Evolutionary conservation across 768 basidiomycete genomes (phyloP), one percentile per base, ranked within the genome.

Genomic region (Lentinus tigrinus): DNA sequence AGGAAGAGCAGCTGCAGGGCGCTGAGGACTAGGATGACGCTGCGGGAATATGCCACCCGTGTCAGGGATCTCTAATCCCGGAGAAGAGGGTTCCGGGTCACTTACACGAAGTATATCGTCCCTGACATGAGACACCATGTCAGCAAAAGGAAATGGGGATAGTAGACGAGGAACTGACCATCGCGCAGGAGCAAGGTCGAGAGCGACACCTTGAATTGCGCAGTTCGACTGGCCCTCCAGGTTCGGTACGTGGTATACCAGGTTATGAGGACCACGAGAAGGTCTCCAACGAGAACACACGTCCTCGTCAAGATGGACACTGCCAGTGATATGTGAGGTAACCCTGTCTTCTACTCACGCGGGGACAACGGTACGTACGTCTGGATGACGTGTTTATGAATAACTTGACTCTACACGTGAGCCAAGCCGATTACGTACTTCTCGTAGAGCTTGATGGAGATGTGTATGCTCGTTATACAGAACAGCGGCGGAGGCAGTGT

Each of bases 81-180:
- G n/a, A n/a, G n/a, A n/a, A n/a, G n/a, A n/a, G n/a, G n/a, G n/a
- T n/a, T n/a, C n/a, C n/a, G 6, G 24, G 16, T 10, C 4, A 37
- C 55, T 3, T 34, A 56, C 55, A 44, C 2, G 21, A 56, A 56
- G 42, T 56, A 56, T 3, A 50, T 44, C 4, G 55, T 42, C 8
- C 55, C 55, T 56, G n/a, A 19, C 7, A 11, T 11, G 9, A 2
- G 28, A 13, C 23, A 26, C 11, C 21, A 8, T 3, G 40, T 42
- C 40, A 42, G 24, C 27, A 19, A 2, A 13, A 7, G 21, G 11
- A n/a, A 37, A 8, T n/a, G 36, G 1, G 3, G 14, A n/a, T 8
- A 17, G 4, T 2, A 14, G 4, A 9, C 4, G 11, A 4, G 16
- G 3, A 2, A 43, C 48, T 10, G 16, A 57, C 56, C 31, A 16